These are phyloP conservation scores for Hylodesmum podocarpum DNA, from an alignment of 306 rosid genomes.

Conservation along the genomic window DNA sequence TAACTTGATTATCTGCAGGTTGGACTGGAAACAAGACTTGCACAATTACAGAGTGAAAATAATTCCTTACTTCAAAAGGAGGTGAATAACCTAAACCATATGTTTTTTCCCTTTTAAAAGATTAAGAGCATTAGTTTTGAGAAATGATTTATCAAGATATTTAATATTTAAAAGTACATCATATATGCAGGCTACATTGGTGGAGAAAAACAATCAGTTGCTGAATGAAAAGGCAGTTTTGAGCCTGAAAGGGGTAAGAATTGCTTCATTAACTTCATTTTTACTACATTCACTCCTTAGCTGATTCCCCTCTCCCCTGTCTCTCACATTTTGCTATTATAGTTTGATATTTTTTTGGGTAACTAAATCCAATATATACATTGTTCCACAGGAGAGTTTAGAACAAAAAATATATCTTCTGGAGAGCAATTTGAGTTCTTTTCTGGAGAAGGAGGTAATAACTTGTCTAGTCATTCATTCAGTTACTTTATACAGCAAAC, in stretches of 20 bases:
- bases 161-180: slow-evolving; percentile 27
- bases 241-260: slow-evolving; percentile 42
- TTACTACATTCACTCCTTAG: neutral
- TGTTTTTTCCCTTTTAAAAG: neutral
- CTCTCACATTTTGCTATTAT: neutral
- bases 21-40: slow-evolving; percentile 53
- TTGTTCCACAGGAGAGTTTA: slow-evolving; percentile 57
- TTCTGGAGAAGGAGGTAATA: slow-evolving; percentile 53
- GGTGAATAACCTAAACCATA: slow-evolving; percentile 41
- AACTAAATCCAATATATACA: slow-evolving; percentile 22
- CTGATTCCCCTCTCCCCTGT: neutral
- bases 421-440: slow-evolving; percentile 49
- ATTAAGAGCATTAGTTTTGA: slow-evolving; percentile 3
- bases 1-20: slow-evolving; percentile 48
- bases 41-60: slow-evolving; percentile 51
- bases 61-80: slow-evolving; percentile 58
- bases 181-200: slow-evolving; percentile 49
- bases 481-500: too few relatives aligned
- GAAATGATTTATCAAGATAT: slow-evolving; percentile 28
- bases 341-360: neutral
- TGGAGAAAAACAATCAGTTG: slow-evolving; percentile 44
- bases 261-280: slow-evolving; percentile 16
- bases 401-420: slow-evolving; percentile 52
- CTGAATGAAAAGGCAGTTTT: slow-evolving; percentile 46
- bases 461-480: neutral